Evolutionary conservation across 1,139 yeast species (phyloP).

Genomic region (Nakaseomyces glabratus): DNA sequence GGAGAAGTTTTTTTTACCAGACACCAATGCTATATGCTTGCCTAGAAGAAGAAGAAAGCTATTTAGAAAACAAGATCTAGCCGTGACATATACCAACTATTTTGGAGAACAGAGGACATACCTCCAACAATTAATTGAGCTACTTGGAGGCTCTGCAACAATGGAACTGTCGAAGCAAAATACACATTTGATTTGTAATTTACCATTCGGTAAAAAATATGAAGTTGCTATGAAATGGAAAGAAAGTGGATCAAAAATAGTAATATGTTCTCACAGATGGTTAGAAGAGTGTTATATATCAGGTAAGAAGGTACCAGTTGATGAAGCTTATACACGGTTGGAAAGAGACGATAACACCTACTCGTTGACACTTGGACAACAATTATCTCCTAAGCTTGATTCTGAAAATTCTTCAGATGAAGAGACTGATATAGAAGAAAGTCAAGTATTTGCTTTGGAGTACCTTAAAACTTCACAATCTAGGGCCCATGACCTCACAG

Average conservation of each 20-base stretch:
- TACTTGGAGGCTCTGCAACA: slow-evolving; percentile 72
- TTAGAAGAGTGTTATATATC: slow-evolving; percentile 51
- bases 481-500: no score
- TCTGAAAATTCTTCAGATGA: neutral
- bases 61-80: slow-evolving; percentile 41
- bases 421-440: slow-evolving; percentile 6
- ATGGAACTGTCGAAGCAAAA: slow-evolving; percentile 57
- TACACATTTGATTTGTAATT: slow-evolving; percentile 65
- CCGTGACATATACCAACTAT: slow-evolving; percentile 67
- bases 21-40: slow-evolving; percentile 47
- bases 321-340: slow-evolving; percentile 7
- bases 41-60: slow-evolving; percentile 57
- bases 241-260: slow-evolving; percentile 29
- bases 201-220: slow-evolving; percentile 63
- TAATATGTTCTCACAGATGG: slow-evolving; percentile 71
- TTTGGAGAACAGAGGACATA: slow-evolving; percentile 77
- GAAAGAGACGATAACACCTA: slow-evolving; percentile 6
- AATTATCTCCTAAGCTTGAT: neutral
- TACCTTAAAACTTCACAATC: no score
- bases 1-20: slow-evolving; percentile 51
- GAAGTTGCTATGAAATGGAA: slow-evolving; percentile 63
- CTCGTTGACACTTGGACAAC: slow-evolving; percentile 9
- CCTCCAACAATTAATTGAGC: slow-evolving; percentile 51
- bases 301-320: slow-evolving; percentile 15
- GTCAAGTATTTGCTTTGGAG: slow-evolving; percentile 1